Evolutionary conservation across 495 filamentous ascomycete genomes (phyloP).

Genomic region (Podospora fimiseda): DNA sequence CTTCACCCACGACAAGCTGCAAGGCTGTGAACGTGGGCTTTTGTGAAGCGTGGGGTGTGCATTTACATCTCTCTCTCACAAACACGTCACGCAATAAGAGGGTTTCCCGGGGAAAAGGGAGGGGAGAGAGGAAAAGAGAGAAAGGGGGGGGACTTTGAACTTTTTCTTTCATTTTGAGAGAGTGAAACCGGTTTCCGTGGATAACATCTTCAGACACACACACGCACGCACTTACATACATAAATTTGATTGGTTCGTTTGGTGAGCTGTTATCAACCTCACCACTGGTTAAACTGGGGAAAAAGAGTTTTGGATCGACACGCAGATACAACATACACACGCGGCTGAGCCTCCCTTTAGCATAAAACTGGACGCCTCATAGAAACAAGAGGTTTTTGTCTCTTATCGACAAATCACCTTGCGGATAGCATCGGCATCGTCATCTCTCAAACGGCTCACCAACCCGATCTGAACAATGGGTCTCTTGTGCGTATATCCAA

Average conservation of each 20-base stretch:
- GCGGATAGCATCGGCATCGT: background rate
- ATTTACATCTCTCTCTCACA: background rate
- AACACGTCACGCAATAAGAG: background rate
- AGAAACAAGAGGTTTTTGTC: background rate
- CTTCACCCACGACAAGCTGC: constrained; percentile 1
- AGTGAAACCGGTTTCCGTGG: too few species aligned
- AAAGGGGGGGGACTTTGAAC: background rate
- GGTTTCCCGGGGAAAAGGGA: background rate
- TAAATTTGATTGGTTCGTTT: too few species aligned
- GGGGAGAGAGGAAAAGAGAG: background rate
- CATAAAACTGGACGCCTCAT: background rate
- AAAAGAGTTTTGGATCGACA: too few species aligned
- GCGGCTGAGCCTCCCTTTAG: too few species aligned
- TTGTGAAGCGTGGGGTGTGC: constrained; percentile 10
- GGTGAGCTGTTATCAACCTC: too few species aligned
- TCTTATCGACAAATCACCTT: background rate
- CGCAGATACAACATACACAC: too few species aligned
- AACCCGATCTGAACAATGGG: constrained; percentile 23
- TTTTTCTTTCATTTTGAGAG: too few species aligned
- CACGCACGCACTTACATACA: too few species aligned
- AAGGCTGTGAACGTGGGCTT: constrained; percentile 14
- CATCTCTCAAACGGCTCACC: background rate
- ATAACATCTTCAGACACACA: background rate
- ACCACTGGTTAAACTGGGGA: too few species aligned
- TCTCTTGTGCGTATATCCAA: constrained; percentile 26